phyloP scores from a whole-genome alignment of 2,329 filamentous ascomycete genomes.

The Hypoxylon sp. region DNA sequence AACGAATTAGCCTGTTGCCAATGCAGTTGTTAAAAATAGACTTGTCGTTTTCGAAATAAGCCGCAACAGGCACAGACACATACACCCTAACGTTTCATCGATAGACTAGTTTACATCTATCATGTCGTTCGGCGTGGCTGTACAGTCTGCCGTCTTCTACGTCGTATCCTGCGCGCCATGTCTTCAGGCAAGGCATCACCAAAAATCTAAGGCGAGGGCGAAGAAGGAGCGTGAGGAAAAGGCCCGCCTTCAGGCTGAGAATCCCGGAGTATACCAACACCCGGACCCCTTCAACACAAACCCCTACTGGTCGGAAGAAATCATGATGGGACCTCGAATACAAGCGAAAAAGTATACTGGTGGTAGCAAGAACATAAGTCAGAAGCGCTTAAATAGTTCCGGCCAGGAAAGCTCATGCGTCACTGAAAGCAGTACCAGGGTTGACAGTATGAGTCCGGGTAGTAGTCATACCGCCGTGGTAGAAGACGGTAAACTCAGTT shows the following conservation, averaged over 20 bases:
- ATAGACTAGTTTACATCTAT: slow-evolving; percentile 14
- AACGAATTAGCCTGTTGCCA: slow-evolving; percentile 23
- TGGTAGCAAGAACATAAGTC: slow-evolving; percentile 71
- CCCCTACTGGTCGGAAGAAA: slow-evolving; percentile 90
- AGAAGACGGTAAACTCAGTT: slow-evolving; percentile 61
- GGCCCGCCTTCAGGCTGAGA: slow-evolving; percentile 74
- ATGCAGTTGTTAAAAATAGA: slow-evolving; percentile 33
- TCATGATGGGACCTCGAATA: slow-evolving; percentile 77
- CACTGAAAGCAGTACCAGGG: slow-evolving; percentile 54
- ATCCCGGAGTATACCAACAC: slow-evolving; percentile 83
- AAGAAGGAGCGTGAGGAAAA: slow-evolving; percentile 77
- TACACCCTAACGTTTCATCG: slow-evolving; percentile 3
- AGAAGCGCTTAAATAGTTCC: slow-evolving; percentile 72
- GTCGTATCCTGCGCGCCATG: slow-evolving; percentile 85
- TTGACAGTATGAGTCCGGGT: slow-evolving; percentile 56
- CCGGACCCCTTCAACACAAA: slow-evolving; percentile 89
- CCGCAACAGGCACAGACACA: slow-evolving; percentile 31
- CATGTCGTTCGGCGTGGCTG: slow-evolving; percentile 71
- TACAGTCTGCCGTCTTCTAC: slow-evolving; percentile 85
- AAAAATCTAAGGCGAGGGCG: slow-evolving; percentile 79
- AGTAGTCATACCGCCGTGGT: slow-evolving; percentile 64
- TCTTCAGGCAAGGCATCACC: slow-evolving; percentile 76
- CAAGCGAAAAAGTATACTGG: slow-evolving; percentile 71
- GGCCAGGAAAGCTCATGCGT: slow-evolving; percentile 67
- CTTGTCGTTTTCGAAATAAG: slow-evolving; percentile 26